phyloP scores from a whole-genome alignment of 306 rosid genomes.

The Betula pendula region DNA sequence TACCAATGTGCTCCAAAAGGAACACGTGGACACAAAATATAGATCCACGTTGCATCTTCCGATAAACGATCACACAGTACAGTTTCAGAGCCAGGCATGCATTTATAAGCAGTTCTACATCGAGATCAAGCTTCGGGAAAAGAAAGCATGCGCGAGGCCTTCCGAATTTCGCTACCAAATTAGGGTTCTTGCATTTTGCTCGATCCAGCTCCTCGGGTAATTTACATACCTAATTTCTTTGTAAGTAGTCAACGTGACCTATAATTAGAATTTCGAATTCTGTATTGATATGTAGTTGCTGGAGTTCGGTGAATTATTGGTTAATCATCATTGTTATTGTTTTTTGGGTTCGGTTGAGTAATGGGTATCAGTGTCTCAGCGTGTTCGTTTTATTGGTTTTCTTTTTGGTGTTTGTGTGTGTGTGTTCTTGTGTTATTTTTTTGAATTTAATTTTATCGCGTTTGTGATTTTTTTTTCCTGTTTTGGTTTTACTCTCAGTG shows the following conservation, averaged over 20 bases:
- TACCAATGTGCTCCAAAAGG: background rate
- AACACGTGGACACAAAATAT: background rate
- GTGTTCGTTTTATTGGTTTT: background rate
- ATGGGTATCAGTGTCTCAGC: background rate
- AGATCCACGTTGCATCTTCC: background rate
- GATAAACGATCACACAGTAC: background rate
- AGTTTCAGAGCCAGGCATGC: background rate
- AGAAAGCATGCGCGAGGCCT: background rate
- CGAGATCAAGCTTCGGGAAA: background rate
- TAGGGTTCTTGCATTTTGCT: constrained; percentile 5
- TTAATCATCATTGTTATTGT: background rate
- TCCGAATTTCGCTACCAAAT: constrained; percentile 13
- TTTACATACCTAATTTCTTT: background rate
- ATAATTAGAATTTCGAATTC: background rate
- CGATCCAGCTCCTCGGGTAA: background rate
- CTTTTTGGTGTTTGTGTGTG: background rate
- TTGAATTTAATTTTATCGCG: constrained; percentile 4
- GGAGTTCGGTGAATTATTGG: background rate
- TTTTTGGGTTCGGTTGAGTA: background rate
- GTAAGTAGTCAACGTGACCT: background rate
- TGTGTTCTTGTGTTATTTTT: background rate
- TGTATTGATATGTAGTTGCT: background rate
- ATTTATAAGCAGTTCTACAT: background rate
- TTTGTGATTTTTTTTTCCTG: background rate
- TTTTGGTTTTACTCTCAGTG: constrained; percentile 1